Evolutionary conservation across 2,329 filamentous ascomycete species (phyloP).

Genomic region (Aspergillus caelatus): DNA sequence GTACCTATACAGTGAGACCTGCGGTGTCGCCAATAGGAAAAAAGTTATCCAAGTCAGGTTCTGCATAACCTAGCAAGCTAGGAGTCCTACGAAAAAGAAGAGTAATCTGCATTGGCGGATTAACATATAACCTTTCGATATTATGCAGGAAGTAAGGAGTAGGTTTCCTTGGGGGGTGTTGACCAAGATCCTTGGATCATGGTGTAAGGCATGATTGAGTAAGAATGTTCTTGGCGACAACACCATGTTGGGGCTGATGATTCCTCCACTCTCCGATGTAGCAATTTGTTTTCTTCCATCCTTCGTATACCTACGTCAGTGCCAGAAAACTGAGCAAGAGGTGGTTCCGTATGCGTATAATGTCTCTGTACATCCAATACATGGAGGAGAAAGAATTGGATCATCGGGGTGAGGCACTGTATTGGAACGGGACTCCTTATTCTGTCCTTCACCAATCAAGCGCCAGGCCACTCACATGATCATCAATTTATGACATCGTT

Average conservation of each 20-base stretch:
- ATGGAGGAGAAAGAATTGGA: neutral
- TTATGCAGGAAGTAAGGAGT: constrained; percentile 8
- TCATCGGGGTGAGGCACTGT: no score
- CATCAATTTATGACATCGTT: neutral
- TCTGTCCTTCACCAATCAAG: neutral
- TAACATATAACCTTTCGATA: constrained; percentile 6
- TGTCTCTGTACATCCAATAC: neutral
- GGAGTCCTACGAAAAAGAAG: constrained; percentile 1
- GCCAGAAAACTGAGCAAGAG: neutral
- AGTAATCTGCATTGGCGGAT: neutral
- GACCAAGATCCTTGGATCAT: constrained; percentile 2
- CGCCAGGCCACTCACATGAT: neutral
- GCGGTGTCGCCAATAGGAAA: constrained; percentile 7
- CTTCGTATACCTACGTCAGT: neutral
- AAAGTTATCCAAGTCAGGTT: neutral
- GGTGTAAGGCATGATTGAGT: neutral
- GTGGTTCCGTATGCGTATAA: neutral
- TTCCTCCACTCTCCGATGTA: neutral
- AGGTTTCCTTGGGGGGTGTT: neutral
- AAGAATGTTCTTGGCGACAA: constrained; percentile 1
- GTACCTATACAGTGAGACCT: neutral
- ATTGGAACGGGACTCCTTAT: neutral
- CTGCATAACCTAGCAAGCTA: constrained; percentile 6
- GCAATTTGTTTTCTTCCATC: neutral
- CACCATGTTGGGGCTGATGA: neutral